These are phyloP conservation scores for Tetrahymena elliotti DNA, from an alignment of 73 alveolate genomes.

Conservation along the genomic window DNA sequence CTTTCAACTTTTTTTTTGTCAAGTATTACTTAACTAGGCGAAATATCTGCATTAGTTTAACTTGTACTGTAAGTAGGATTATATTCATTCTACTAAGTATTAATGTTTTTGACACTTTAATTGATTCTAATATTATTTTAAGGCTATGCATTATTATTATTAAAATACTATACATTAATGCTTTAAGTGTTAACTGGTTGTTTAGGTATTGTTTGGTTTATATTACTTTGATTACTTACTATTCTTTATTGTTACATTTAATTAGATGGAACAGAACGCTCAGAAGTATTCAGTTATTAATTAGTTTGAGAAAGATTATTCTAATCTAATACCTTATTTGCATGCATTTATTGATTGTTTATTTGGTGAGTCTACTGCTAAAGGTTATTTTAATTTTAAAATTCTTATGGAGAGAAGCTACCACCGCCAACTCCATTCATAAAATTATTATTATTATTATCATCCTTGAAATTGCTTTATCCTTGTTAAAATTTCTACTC, in stretches of 20 bases:
- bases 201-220: not conserved
- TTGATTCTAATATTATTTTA: too few species aligned
- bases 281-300: not conserved
- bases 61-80: not conserved
- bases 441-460: not conserved
- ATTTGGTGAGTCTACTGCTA: not conserved
- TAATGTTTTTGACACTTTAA: not conserved
- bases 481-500: not conserved
- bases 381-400: not conserved
- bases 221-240: too few species aligned
- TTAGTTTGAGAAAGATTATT: not conserved
- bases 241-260: not conserved
- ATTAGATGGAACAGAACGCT: not conserved
- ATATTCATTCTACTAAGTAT: not conserved
- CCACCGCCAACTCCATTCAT: not conserved
- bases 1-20: not conserved
- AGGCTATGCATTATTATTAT: not conserved
- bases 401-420: not conserved
- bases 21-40: not conserved
- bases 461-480: not conserved
- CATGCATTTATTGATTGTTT: not conserved
- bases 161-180: too few species aligned
- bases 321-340: not conserved
- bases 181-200: not conserved
- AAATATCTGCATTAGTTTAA: not conserved